A percentile compares a stretch with the other conserved stretches of the same genome.
phyloP scores from a whole-genome alignment of 768 basidiomycete species.

The Scleroderma citrinum region DNA sequence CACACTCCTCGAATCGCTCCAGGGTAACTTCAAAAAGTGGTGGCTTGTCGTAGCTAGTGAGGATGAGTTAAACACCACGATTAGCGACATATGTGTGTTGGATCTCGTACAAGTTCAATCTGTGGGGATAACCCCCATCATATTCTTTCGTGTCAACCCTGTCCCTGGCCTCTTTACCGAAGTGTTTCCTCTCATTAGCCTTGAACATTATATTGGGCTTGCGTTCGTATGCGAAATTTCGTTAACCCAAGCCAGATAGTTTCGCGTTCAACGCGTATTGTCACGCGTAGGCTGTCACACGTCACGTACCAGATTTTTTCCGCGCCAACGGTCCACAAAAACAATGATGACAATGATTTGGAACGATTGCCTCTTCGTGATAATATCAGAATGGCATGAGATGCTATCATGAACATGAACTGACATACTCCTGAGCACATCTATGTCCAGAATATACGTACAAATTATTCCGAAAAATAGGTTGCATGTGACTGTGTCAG shows the following conservation, averaged over 20 bases:
- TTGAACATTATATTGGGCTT: constrained; percentile 15
- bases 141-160: not conserved
- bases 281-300: constrained; percentile 15
- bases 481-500: too few species aligned
- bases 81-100: not conserved
- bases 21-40: constrained; percentile 86
- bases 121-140: constrained; percentile 47
- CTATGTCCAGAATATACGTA: too few species aligned
- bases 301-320: too few species aligned
- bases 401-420: too few species aligned
- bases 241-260: too few species aligned
- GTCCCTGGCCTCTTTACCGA: constrained; percentile 2
- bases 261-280: constrained; percentile 9
- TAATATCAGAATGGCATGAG: too few species aligned
- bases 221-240: not conserved
- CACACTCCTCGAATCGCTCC: constrained; percentile 92
- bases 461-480: too few species aligned
- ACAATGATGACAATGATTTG: too few species aligned
- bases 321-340: too few species aligned
- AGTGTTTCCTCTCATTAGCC: constrained; percentile 8
- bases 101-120: constrained; percentile 71
- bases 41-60: constrained; percentile 75
- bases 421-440: too few species aligned
- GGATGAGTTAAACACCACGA: not conserved
- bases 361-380: too few species aligned